Evolutionary conservation across 1,284 basidiomycete genomes (phyloP), one percentile per base, ranked within the genome.

Genomic region (Ustilago curta): DNA sequence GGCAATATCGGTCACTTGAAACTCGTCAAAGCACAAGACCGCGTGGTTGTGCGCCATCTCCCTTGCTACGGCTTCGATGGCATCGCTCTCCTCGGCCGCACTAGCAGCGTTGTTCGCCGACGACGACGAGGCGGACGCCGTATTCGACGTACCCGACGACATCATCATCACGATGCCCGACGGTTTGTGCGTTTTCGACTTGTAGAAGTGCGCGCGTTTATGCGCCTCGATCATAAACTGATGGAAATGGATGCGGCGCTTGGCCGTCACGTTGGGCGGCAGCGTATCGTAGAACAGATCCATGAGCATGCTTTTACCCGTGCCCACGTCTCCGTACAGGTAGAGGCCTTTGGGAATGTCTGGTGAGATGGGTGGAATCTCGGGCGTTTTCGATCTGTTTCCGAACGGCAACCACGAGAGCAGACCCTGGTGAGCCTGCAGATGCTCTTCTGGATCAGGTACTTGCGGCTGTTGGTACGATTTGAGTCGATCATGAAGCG

Each of bases 1-100:
- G 19, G 93, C 96, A 77, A 99, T 99, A 86, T 99, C 96, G 14
- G 95, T 97, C 11, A 99, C 94, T 89, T 99, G 96, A 83, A 99
- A 99, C 87, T 99, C 97, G 84, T 99, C 96, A 83, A 99, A 97
- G 84, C 96, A 98, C 40, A 99, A 87, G 2, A 99, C 90, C 37
- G 75, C 54, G 39, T 70, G 58, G 40, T 77, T 91, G 43, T 89
- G 89, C 5, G 96, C 95, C 63, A 99, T 87, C 80, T 95, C 93
- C 64, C 92, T 87, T 1, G 95, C 95, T 1, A 97, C 94, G 39
- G 93, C 93, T 21, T 90, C 88, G 76, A 97, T 93, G 21, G 93
- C 92, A 84, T 97, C 95, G 11, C 91, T 92, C 65, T 85, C 81
- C 55, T 80, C 71, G 3, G 75, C 77, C 27, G 59, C 73, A 31